Base-by-base conservation (phyloP, 495 filamentous ascomycete genomes). In the Sporormia fimetaria region DNA sequence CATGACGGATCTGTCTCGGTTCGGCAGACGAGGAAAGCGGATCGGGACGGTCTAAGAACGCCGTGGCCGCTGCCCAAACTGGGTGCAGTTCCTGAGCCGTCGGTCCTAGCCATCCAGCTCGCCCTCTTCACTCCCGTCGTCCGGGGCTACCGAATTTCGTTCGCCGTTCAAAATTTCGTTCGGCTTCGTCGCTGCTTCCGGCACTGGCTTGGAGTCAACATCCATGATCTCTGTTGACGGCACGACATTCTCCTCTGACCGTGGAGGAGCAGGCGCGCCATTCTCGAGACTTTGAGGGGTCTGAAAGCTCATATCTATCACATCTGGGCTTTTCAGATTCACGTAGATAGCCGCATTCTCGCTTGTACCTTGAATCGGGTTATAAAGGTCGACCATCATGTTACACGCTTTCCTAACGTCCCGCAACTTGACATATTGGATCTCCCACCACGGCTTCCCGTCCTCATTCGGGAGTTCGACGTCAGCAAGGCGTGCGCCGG, bases 401-500 rank as follows among this genome's bases (percentile, higher is more conserved):
- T 73, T 71, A 47, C 83, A 77, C 15, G 81, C 83, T 45, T 72
- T 58, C 42, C 67, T 61, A 54, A 87, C 70, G 57, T 78, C 63
- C 42, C 67, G 57, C 57, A 85, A 53, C 51, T 71, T 54, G 44
- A 87, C 68, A 26, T 73, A 63, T 63, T 81, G 62, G 49, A 74
- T 57, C 50, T 81, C 73, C 90, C 90, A 98, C 90, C 90, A 98
- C 1, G 86, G 68, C 47, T 74, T 69, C n/a, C 80, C 84, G 27
- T 66, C 58, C 41, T 84, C 70, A 55, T 94, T 87, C 21, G 76
- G 73, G 41, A 96, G 81, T 7, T 66, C 69, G 5, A 83, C 69
- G 15, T 72, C 65, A 28, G 70, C 79, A 33, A 83, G 74, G 18
- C 74, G 71, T 12, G 81, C 76, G 12, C 83, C 83, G 36, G 83